Conservation (phyloP, 2,329 filamentous ascomycete species). For the Colletotrichum viniferum region DNA sequence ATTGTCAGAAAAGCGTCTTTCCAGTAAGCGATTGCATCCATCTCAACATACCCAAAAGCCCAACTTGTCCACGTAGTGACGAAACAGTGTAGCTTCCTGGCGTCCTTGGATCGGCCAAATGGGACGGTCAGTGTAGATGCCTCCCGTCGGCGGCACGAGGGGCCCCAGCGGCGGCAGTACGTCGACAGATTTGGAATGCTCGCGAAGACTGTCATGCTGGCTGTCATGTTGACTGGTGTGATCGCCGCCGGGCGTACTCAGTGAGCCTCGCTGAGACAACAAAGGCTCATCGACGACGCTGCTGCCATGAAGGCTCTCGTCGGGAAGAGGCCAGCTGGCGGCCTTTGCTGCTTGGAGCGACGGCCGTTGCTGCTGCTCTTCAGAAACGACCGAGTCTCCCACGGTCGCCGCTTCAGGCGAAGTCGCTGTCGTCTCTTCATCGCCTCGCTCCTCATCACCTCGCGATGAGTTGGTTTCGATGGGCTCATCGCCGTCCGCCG, state of each 20-base stretch:
- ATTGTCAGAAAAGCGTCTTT: neutral
- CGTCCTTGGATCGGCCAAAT: conserved; percentile 33
- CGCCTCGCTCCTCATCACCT: neutral
- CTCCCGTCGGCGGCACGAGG: conserved; percentile 20
- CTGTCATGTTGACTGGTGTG: neutral
- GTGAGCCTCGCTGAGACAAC: neutral
- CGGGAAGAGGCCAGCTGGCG: conserved; percentile 11
- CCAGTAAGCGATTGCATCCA: neutral
- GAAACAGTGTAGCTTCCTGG: conserved; percentile 36
- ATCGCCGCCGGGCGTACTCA: neutral
- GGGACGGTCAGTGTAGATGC: conserved; percentile 21
- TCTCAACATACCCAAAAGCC: conserved; percentile 35
- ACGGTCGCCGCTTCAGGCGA: conserved; percentile 3
- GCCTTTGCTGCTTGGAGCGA: conserved; percentile 6
- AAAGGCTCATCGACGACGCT: neutral
- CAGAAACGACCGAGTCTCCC: neutral
- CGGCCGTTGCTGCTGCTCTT: neutral
- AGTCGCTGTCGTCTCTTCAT: neutral
- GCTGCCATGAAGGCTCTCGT: neutral
- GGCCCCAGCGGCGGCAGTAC: conserved; percentile 7
- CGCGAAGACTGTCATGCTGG: neutral
- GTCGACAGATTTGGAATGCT: neutral
- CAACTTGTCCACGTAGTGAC: conserved; percentile 38
- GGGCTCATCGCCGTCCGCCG: neutral
- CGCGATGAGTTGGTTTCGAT: neutral